Conservation (phyloP, 2,329 filamentous ascomycete genomes). For the Lojkania enalia region DNA sequence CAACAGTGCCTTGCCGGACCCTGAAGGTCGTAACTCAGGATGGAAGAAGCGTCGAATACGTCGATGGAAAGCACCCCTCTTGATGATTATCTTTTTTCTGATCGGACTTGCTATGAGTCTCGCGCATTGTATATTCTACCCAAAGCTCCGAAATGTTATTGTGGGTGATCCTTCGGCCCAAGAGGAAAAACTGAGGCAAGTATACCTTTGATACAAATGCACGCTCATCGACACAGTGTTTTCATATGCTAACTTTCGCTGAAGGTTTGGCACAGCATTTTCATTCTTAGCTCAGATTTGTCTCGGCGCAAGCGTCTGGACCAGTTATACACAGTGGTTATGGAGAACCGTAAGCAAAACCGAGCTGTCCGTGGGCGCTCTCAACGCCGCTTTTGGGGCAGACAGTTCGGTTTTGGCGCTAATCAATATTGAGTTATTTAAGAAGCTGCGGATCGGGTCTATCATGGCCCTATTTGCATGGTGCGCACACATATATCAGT, state of each 20-base stretch:
- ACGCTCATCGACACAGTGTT: background rate
- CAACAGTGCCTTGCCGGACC: background rate
- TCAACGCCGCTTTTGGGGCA: slow-evolving; percentile 15
- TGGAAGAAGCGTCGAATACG: slow-evolving; percentile 12
- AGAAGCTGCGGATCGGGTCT: slow-evolving; percentile 15
- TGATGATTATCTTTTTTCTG: slow-evolving; percentile 14
- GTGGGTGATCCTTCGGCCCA: slow-evolving; percentile 15
- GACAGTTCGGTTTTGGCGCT: slow-evolving; percentile 17
- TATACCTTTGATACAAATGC: background rate
- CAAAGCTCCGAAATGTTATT: slow-evolving; percentile 9
- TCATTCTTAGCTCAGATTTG: slow-evolving; percentile 19
- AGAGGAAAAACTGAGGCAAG: slow-evolving; percentile 17
- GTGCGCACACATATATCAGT: slow-evolving; percentile 4
- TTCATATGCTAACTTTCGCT: too few relatives aligned
- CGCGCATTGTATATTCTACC: slow-evolving; percentile 20
- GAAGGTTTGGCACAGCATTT: slow-evolving; percentile 20
- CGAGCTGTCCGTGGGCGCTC: slow-evolving; percentile 14
- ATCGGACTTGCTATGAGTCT: slow-evolving; percentile 18
- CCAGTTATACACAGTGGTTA: slow-evolving; percentile 19
- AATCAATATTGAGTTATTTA: slow-evolving; percentile 16
- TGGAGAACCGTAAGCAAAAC: slow-evolving; percentile 19
- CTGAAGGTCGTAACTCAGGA: background rate
- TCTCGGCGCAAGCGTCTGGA: slow-evolving; percentile 14
- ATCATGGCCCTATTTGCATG: slow-evolving; percentile 17
- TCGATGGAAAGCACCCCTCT: slow-evolving; percentile 16